A percentile compares a stretch with the other conserved stretches of the same genome.
Conservation (phyloP, 164 flowering plant species). For the Akebia trifoliata region DNA sequence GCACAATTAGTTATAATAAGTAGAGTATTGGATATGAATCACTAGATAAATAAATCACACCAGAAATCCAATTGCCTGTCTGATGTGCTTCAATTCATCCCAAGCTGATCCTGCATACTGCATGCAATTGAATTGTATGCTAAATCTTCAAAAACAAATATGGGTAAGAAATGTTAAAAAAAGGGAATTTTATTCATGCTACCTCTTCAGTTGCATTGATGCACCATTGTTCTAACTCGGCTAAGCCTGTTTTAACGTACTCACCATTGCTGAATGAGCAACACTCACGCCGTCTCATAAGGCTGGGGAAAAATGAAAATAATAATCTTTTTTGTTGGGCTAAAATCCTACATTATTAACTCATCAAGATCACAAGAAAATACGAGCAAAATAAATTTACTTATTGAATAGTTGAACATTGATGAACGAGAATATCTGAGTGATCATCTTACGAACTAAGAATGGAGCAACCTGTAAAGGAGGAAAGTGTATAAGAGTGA, state of each 20-base stretch:
- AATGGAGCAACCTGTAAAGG: conserved; percentile 70
- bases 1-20: background rate
- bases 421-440: too few species aligned
- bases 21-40: background rate
- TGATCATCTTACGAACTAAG: conserved; percentile 75
- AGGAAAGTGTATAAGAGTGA: conserved; percentile 6
- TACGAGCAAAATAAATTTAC: conserved; percentile 73
- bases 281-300: conserved; percentile 94
- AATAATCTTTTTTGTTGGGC: background rate
- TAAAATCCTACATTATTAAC: conserved; percentile 17
- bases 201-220: conserved; percentile 79
- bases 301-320: conserved; percentile 40
- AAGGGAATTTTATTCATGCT: conserved; percentile 1
- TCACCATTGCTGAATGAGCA: conserved; percentile 98
- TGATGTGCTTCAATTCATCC: conserved; percentile 93
- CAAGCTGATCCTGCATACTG: conserved; percentile 94
- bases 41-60: conserved; percentile 25
- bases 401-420: too few species aligned
- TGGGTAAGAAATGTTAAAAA: background rate
- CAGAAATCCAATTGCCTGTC: conserved; percentile 97
- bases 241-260: conserved; percentile 87
- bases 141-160: background rate
- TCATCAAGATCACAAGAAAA: conserved; percentile 86
- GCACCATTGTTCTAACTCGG: conserved; percentile 94
- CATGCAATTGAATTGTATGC: conserved; percentile 5